A percentile compares a stretch with the other conserved stretches of the same genome.
phyloP scores from a whole-genome alignment of 352 stramenopile genomes.

The Phytophthora pinifolia region DNA sequence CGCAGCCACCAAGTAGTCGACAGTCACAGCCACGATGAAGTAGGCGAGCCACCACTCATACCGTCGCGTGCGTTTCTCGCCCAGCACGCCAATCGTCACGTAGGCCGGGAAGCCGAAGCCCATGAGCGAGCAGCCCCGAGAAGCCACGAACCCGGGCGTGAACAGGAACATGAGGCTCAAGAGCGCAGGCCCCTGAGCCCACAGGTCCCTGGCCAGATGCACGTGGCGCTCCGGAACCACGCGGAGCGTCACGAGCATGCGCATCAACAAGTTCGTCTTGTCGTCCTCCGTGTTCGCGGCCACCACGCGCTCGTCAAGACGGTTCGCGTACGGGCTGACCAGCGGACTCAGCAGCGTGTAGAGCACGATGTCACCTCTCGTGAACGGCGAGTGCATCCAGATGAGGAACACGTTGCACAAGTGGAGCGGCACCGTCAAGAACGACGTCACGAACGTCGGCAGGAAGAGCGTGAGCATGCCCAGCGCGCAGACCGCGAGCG shows the following conservation, averaged over 20 bases:
- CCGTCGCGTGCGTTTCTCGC: constrained; percentile 68
- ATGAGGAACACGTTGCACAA: constrained; percentile 70
- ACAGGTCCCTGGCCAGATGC: constrained; percentile 73
- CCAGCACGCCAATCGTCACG: constrained; percentile 73
- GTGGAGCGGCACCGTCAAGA: constrained; percentile 55
- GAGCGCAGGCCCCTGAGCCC: constrained; percentile 78
- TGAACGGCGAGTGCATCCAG: constrained; percentile 82
- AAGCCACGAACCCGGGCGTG: constrained; percentile 82
- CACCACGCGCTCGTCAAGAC: constrained; percentile 44
- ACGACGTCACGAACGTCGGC: constrained; percentile 57
- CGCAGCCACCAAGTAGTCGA: constrained; percentile 68
- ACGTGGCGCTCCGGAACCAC: constrained; percentile 69
- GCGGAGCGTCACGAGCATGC: constrained; percentile 60
- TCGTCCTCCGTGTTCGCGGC: constrained; percentile 26
- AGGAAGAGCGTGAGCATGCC: constrained; percentile 69
- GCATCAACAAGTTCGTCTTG: constrained; percentile 66
- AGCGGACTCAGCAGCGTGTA: constrained; percentile 70
- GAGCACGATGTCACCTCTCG: constrained; percentile 65
- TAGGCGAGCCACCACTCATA: constrained; percentile 91
- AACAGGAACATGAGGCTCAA: constrained; percentile 83
- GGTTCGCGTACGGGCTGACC: constrained; percentile 76
- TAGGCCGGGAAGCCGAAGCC: constrained; percentile 86
- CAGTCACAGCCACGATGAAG: constrained; percentile 69
- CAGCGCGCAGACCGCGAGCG: constrained; percentile 41
- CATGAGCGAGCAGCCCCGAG: constrained; percentile 66